These are phyloP conservation scores for Auricularia sp. DNA, from an alignment of 768 basidiomycete species.

Conservation along the genomic window DNA sequence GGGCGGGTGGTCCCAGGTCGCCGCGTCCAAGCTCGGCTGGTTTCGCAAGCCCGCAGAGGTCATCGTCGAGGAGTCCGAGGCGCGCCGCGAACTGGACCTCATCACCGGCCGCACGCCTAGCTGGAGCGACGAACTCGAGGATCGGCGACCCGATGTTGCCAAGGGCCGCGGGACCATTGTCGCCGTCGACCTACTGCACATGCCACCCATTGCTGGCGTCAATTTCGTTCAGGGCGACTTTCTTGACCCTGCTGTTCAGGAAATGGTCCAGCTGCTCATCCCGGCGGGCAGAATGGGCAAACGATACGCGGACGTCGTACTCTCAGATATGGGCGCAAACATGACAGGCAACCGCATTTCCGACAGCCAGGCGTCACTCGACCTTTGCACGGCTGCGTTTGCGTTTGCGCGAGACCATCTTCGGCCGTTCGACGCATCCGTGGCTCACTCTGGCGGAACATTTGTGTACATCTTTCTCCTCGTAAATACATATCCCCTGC, in stretches of 20 bases:
- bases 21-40: constrained; percentile 45
- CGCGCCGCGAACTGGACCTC: not conserved
- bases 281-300: constrained; percentile 11
- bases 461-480: constrained; percentile 35
- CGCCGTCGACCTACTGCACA: constrained; percentile 71
- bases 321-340: constrained; percentile 89
- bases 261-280: constrained; percentile 32
- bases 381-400: constrained; percentile 66
- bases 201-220: constrained; percentile 64
- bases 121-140: constrained; percentile 4
- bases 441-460: constrained; percentile 36
- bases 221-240: constrained; percentile 71
- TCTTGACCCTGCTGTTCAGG: constrained; percentile 41
- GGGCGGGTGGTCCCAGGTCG: constrained; percentile 91
- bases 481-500: not conserved
- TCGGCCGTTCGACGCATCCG: constrained; percentile 33
- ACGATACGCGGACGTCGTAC: constrained; percentile 59
- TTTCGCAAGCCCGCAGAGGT: constrained; percentile 10
- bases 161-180: constrained; percentile 35
- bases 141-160: constrained; percentile 23
- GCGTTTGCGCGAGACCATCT: constrained; percentile 51
- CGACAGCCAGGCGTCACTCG: constrained; percentile 60
- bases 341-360: constrained; percentile 54
- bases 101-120: not conserved
- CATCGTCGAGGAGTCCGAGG: constrained; percentile 27